Percentiles rank a stretch among this genome's conserved stretches.
These are phyloP conservation scores for Mucor mucedo DNA, from an alignment of 371 early-diverging fungal genomes.

Conservation along the genomic window DNA sequence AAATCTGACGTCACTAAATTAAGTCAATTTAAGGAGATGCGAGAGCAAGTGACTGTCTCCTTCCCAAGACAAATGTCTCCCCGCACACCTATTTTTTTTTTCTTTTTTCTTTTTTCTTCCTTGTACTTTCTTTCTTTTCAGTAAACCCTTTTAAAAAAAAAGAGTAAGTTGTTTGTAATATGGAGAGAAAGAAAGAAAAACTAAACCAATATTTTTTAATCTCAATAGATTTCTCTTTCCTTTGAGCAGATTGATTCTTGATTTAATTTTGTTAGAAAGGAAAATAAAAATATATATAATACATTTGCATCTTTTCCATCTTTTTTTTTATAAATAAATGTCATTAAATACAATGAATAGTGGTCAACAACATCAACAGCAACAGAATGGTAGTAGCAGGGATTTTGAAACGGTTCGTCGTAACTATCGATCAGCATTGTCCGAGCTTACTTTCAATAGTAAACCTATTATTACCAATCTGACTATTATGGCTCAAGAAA, in stretches of 20 bases:
- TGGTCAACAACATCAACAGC: slow-evolving; percentile 25
- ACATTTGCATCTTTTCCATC: slow-evolving; percentile 7
- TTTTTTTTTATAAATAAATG: slow-evolving; percentile 17
- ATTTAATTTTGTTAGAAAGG: slow-evolving; percentile 6
- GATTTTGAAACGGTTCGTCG: slow-evolving; percentile 43
- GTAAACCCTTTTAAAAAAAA: no score
- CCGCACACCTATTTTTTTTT: no score
- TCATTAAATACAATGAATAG: slow-evolving; percentile 35
- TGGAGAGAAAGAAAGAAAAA: no score
- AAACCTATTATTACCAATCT: slow-evolving; percentile 90
- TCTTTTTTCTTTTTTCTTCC: no score
- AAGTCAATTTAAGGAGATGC: no score
- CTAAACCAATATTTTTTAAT: no score
- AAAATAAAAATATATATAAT: slow-evolving; percentile 11
- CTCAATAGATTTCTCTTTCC: not conserved
- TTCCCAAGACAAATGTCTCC: no score
- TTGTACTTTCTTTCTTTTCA: no score
- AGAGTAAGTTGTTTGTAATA: no score
- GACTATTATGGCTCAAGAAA: slow-evolving; percentile 85
- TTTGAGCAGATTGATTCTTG: not conserved
- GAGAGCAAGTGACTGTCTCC: no score
- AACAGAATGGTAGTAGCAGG: slow-evolving; percentile 23
- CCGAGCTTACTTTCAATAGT: slow-evolving; percentile 87
- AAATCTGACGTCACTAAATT: no score
- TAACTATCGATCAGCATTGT: slow-evolving; percentile 41